Evolutionary conservation across 129 eudicot genomes (phyloP).

Genomic region (Deinandra increscens): DNA sequence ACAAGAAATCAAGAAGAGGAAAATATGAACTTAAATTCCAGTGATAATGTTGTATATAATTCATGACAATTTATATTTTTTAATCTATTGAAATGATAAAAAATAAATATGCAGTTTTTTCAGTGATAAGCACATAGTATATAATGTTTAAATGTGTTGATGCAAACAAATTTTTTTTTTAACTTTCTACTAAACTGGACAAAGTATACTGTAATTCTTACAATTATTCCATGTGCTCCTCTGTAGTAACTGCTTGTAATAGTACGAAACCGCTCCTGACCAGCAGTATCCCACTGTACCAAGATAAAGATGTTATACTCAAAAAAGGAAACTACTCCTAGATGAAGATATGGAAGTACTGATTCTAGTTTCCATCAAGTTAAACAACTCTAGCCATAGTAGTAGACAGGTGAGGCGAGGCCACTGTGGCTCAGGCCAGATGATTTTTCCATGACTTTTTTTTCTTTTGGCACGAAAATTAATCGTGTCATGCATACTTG

Average conservation of each 20-base stretch:
- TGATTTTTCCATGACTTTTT: background rate
- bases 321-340: slow-evolving; percentile 16
- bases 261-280: slow-evolving; percentile 96
- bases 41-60: background rate
- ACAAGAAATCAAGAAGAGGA: background rate
- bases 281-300: slow-evolving; percentile 97
- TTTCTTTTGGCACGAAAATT: background rate
- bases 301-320: slow-evolving; percentile 18
- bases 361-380: slow-evolving; percentile 8
- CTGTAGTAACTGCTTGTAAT: slow-evolving; percentile 99
- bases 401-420: background rate
- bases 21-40: background rate
- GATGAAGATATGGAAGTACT: slow-evolving; percentile 2
- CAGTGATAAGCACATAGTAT: background rate
- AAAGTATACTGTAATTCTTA: slow-evolving; percentile 35
- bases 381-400: background rate
- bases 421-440: background rate
- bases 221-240: slow-evolving; percentile 98
- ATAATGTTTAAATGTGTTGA: background rate
- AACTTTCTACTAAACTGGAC: background rate
- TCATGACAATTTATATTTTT: no score
- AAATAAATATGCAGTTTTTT: background rate
- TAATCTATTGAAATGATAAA: no score
- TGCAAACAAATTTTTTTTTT: background rate
- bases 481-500: background rate